Percentiles rank a stretch among this genome's conserved stretches.
phyloP scores from a whole-genome alignment of 1,284 basidiomycete species.

The Bjerkandera adusta region DNA sequence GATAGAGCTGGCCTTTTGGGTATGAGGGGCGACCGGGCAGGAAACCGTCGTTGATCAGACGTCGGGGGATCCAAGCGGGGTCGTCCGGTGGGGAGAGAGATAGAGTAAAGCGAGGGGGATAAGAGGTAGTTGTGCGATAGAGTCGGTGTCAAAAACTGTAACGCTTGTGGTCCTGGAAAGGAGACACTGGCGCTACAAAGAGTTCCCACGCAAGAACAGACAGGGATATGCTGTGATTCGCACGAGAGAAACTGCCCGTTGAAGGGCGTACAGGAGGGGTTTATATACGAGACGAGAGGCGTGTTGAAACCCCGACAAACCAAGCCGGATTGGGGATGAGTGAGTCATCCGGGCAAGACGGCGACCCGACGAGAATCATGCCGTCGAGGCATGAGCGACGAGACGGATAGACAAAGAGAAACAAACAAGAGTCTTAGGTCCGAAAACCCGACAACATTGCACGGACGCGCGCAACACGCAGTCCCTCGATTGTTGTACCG shows the following conservation, averaged over 20 bases:
- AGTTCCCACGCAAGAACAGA: background rate
- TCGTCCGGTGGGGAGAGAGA: background rate
- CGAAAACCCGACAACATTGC: too few relatives aligned
- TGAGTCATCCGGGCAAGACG: too few relatives aligned
- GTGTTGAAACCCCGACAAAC: too few relatives aligned
- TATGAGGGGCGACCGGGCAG: background rate
- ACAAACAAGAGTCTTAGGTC: too few relatives aligned
- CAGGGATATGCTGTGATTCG: background rate
- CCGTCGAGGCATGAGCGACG: too few relatives aligned
- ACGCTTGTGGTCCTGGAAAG: background rate
- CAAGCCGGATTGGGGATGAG: too few relatives aligned
- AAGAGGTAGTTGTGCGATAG: background rate
- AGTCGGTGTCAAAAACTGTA: background rate
- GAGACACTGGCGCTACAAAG: conserved; percentile 1
- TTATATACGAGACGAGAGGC: too few relatives aligned
- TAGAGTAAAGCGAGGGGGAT: background rate
- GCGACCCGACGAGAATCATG: too few relatives aligned
- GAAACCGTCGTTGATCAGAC: conserved; percentile 2
- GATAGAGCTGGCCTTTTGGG: background rate
- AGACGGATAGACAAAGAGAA: too few relatives aligned
- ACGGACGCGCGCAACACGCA: conserved; percentile 23
- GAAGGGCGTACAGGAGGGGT: too few relatives aligned
- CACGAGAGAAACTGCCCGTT: too few relatives aligned
- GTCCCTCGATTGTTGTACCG: conserved; percentile 19
- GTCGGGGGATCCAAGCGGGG: background rate